Conservation (phyloP, 345 rosid species). For the Pugionium dolabratum region DNA sequence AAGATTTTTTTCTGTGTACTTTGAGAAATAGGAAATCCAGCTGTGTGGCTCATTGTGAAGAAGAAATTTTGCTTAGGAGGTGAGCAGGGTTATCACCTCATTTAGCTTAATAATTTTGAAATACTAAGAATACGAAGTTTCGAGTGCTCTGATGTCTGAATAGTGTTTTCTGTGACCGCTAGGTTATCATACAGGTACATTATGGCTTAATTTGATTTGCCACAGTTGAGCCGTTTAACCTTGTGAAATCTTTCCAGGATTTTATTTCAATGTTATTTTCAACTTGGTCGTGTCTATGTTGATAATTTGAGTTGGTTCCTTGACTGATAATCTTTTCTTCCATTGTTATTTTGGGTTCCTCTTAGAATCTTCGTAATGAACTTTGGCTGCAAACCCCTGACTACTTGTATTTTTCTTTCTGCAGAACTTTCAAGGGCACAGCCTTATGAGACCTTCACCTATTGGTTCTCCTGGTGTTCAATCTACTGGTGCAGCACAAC, state of each 20-base stretch:
- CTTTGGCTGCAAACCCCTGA: slow-evolving; percentile 8
- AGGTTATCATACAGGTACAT: not conserved
- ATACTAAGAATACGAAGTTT: not conserved
- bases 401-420: slow-evolving; percentile 12
- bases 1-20: not conserved
- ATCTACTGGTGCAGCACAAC: slow-evolving; percentile 62
- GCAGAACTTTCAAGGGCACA: slow-evolving; percentile 79
- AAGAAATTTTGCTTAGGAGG: not conserved
- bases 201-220: not conserved
- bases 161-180: slow-evolving; percentile 8
- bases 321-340: not conserved
- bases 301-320: slow-evolving; percentile 6
- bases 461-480: slow-evolving; percentile 55
- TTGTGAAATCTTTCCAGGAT: not conserved
- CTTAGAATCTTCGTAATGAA: not conserved
- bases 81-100: slow-evolving; percentile 8
- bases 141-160: not conserved
- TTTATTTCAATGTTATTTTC: not conserved
- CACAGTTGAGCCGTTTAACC: not conserved
- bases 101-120: not conserved
- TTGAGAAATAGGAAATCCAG: not conserved
- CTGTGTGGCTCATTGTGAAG: slow-evolving; percentile 14
- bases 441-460: slow-evolving; percentile 58
- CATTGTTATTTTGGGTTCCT: not conserved
- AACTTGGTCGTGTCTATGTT: not conserved